Conservation (phyloP, 2,329 filamentous ascomycete genomes). For the Colletotrichum trifolii region DNA sequence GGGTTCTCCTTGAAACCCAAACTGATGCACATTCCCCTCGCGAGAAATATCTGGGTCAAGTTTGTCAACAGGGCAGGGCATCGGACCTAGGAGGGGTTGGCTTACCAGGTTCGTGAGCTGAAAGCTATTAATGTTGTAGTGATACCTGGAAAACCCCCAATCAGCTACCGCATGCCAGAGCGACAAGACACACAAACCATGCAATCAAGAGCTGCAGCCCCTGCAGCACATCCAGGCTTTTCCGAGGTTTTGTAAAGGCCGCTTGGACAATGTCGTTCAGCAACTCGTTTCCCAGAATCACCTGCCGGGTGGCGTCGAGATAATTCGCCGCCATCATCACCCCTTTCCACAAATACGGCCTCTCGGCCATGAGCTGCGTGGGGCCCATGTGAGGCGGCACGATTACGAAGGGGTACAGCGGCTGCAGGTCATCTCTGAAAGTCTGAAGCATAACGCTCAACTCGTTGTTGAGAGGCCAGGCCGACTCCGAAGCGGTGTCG, state of each 20-base stretch:
- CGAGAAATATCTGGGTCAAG: conserved; percentile 50
- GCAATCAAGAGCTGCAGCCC: conserved; percentile 57
- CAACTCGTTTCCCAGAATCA: conserved; percentile 55
- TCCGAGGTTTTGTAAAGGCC: conserved; percentile 53
- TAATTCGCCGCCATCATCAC: conserved; percentile 58
- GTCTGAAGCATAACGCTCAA: conserved; percentile 51
- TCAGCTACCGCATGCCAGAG: too few species aligned
- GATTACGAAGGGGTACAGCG: conserved; percentile 58
- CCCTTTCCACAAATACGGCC: conserved; percentile 61
- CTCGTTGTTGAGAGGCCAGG: conserved; percentile 56
- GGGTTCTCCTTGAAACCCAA: conserved; percentile 50
- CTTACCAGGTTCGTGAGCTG: conserved; percentile 57
- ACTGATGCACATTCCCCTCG: conserved; percentile 57
- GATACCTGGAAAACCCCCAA: conserved; percentile 48
- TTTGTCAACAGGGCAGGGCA: too few species aligned
- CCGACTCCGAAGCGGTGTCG: conserved; percentile 39
- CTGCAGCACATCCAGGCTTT: conserved; percentile 60
- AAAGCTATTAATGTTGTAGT: conserved; percentile 60
- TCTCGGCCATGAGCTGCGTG: conserved; percentile 48
- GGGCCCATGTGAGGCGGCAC: conserved; percentile 51
- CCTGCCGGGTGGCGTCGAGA: conserved; percentile 56
- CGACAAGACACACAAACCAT: conserved; percentile 49
- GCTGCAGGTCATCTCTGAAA: conserved; percentile 48
- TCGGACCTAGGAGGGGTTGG: too few species aligned
- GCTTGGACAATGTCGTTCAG: conserved; percentile 55